A percentile compares a stretch with the other conserved stretches of the same genome.
phyloP scores from a whole-genome alignment of 208 protist genomes.

The Crithidia sp. region DNA sequence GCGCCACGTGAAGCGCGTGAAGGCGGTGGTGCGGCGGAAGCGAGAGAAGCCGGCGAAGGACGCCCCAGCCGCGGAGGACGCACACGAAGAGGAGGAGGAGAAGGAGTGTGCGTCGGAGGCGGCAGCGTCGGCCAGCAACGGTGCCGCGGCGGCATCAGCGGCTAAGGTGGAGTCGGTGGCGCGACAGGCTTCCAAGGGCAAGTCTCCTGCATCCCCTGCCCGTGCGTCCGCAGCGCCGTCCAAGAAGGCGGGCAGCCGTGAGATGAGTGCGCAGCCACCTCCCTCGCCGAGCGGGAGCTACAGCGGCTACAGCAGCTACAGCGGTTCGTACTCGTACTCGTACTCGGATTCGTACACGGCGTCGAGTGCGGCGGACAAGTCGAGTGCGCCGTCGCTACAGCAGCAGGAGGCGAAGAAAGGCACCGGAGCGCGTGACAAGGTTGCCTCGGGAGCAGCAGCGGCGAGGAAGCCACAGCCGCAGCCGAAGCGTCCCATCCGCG shows the following conservation, averaged over 20 bases:
- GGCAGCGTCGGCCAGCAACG: not conserved
- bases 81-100: not conserved
- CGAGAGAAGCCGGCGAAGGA: slow-evolving; percentile 14
- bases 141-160: not conserved
- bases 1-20: slow-evolving; percentile 4
- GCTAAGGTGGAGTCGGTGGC: too few species aligned
- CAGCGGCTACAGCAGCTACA: slow-evolving; percentile 21
- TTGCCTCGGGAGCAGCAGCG: not conserved
- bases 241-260: not conserved
- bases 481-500: not conserved
- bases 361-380: not conserved
- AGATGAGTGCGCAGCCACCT: not conserved
- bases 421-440: not conserved
- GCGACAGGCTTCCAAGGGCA: not conserved
- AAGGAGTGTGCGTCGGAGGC: not conserved
- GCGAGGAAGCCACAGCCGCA: not conserved
- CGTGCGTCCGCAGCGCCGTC: not conserved
- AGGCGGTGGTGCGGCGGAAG: slow-evolving; percentile 16
- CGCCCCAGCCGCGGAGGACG: not conserved
- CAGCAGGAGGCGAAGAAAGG: not conserved
- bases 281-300: slow-evolving; percentile 6
- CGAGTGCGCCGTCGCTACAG: not conserved
- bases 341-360: slow-evolving; percentile 32
- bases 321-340: slow-evolving; percentile 24
- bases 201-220: not conserved